Percentiles rank a stretch among this genome's conserved stretches.
These are phyloP conservation scores for Rhododendron williamsianum DNA, from an alignment of 148 eudicot genomes.

Conservation along the genomic window DNA sequence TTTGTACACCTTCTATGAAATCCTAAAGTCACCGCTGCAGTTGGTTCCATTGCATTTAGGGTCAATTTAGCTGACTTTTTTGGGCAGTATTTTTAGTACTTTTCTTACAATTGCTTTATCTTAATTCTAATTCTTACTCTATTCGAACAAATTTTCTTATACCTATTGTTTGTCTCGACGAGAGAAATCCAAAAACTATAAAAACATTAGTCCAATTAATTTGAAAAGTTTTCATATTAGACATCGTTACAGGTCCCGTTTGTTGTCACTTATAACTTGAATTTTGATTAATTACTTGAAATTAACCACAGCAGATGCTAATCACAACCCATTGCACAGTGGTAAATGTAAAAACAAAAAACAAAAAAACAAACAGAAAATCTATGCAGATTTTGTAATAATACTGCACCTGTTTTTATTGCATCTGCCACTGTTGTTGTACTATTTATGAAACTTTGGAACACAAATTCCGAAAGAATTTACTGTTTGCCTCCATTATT, in stretches of 20 bases:
- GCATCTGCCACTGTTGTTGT: background rate
- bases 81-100: no score
- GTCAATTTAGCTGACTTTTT: no score
- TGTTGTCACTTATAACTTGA: background rate
- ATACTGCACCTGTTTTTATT: background rate
- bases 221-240: background rate
- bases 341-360: background rate
- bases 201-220: background rate
- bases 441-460: background rate
- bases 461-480: background rate
- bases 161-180: background rate
- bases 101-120: no score
- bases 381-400: background rate
- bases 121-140: no score
- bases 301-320: background rate
- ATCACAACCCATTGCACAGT: background rate
- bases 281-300: no score
- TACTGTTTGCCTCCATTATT: slow-evolving; percentile 7
- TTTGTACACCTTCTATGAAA: no score
- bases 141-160: no score
- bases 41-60: no score
- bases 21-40: no score
- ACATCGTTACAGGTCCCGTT: no score
- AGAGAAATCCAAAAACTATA: background rate
- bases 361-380: background rate